These are phyloP conservation scores for Saitozyma podzolica DNA, from an alignment of 768 basidiomycete genomes.

Conservation along the genomic window DNA sequence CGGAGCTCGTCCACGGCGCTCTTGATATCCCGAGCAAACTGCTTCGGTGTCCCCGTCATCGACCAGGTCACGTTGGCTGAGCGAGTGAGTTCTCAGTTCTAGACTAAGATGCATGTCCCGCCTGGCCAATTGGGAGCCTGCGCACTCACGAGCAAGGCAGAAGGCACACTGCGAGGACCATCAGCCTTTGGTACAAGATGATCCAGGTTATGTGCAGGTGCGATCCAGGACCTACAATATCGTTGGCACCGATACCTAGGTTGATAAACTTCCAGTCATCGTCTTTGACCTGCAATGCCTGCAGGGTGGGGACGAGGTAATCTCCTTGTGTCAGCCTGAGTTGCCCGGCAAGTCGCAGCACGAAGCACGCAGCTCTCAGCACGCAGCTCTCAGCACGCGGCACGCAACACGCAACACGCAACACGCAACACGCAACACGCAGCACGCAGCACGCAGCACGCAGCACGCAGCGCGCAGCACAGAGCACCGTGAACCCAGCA, in stretches of 20 bases:
- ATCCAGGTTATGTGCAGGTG: not conserved
- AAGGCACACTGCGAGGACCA: constrained; percentile 36
- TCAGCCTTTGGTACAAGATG: not conserved
- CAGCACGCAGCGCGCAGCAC: too few relatives aligned
- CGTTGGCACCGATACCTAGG: constrained; percentile 48
- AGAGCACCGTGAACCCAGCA: not conserved
- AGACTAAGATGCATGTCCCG: too few relatives aligned
- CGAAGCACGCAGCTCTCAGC: too few relatives aligned
- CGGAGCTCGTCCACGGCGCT: constrained; percentile 36
- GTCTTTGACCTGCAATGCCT: constrained; percentile 21
- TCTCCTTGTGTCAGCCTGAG: constrained; percentile 15
- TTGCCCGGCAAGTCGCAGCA: too few relatives aligned
- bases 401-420: too few relatives aligned
- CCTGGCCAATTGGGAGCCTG: not conserved
- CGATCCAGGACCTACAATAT: constrained; percentile 31
- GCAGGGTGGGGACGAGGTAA: constrained; percentile 32
- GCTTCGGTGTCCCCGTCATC: constrained; percentile 30
- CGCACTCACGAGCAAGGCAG: constrained; percentile 39
- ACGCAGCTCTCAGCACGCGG: too few relatives aligned
- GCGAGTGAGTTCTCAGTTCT: not conserved
- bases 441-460: not conserved
- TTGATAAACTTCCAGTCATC: constrained; percentile 48
- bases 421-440: too few relatives aligned
- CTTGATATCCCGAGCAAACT: constrained; percentile 37
- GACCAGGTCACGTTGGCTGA: constrained; percentile 29